Evolutionary conservation across 78 protist species (phyloP).

Genomic region (Dictyostelium purpureum): DNA sequence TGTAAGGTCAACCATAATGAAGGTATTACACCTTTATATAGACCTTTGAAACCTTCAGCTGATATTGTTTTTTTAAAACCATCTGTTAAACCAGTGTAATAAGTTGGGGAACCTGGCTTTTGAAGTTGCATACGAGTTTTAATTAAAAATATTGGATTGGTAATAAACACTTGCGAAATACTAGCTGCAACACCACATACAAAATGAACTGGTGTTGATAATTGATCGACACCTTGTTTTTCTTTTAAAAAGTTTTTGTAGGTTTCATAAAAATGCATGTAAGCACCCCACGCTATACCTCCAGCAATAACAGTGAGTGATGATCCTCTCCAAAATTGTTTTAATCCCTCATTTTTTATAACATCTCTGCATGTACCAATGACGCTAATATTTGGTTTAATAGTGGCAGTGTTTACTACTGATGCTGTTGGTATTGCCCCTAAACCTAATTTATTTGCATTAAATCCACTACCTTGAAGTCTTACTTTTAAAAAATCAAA

Average conservation of each 20-base stretch:
- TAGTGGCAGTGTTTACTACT: not conserved
- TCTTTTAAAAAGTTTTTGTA: slow-evolving; percentile 24
- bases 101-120: slow-evolving; percentile 3
- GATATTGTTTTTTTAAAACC: slow-evolving; percentile 52
- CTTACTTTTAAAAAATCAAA: slow-evolving; percentile 68
- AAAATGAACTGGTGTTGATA: not conserved
- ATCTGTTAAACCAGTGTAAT: slow-evolving; percentile 62
- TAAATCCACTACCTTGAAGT: slow-evolving; percentile 55
- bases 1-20: slow-evolving; percentile 65
- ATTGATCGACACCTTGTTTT: not conserved
- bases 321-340: slow-evolving; percentile 75
- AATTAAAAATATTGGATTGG: slow-evolving; percentile 70
- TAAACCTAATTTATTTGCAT: too few relatives aligned
- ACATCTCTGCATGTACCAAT: slow-evolving; percentile 4
- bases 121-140: slow-evolving; percentile 77
- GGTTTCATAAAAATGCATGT: slow-evolving; percentile 64
- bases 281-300: slow-evolving; percentile 73
- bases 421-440: not conserved
- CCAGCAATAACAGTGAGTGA: slow-evolving; percentile 41
- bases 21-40: slow-evolving; percentile 70
- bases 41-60: slow-evolving; percentile 53
- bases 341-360: slow-evolving; percentile 50
- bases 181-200: slow-evolving; percentile 48
- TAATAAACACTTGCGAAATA: slow-evolving; percentile 49
- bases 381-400: not conserved